These are phyloP conservation scores for Megacollybia platyphylla DNA, from an alignment of 1,284 basidiomycete genomes.

Conservation along the genomic window DNA sequence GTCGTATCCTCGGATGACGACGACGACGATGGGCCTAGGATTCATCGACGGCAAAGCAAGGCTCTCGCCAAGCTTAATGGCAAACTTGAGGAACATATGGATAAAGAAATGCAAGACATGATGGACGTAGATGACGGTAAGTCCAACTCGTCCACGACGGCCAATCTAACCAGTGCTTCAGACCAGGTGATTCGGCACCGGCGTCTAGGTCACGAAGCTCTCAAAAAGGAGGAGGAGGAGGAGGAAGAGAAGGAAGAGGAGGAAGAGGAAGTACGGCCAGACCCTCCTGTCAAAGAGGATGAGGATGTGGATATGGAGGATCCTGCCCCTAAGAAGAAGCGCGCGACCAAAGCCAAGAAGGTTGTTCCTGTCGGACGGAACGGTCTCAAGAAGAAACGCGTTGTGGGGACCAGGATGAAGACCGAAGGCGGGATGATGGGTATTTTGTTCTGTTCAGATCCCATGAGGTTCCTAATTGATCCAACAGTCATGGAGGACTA, in stretches of 20 bases:
- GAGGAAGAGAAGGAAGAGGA: conserved; percentile 13
- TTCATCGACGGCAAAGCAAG: neutral
- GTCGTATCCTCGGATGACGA: neutral
- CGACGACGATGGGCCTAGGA: neutral
- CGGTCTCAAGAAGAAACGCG: conserved; percentile 57
- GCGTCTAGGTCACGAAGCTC: conserved; percentile 11
- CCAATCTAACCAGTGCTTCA: conserved; percentile 9
- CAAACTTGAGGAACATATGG: conserved; percentile 11
- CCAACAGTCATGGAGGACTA: conserved; percentile 60
- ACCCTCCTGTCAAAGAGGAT: conserved; percentile 10
- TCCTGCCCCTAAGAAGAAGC: conserved; percentile 22
- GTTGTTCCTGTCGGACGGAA: conserved; percentile 55
- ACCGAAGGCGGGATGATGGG: conserved; percentile 60
- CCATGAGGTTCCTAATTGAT: neutral
- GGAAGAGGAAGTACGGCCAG: conserved; percentile 13
- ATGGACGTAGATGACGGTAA: conserved; percentile 70
- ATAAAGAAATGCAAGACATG: conserved; percentile 40
- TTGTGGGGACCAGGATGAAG: conserved; percentile 42
- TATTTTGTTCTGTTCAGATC: conserved; percentile 26
- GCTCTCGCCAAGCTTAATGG: neutral
- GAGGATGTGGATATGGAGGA: conserved; percentile 24
- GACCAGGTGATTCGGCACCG: conserved; percentile 34
- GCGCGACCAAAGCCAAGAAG: conserved; percentile 45
- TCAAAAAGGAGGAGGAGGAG: conserved; percentile 20
- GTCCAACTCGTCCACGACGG: conserved; percentile 7